Percentiles rank a stretch among this genome's conserved stretches.
These are phyloP conservation scores for Coriaria nepalensis DNA, from an alignment of 306 rosid species.

Conservation along the genomic window DNA sequence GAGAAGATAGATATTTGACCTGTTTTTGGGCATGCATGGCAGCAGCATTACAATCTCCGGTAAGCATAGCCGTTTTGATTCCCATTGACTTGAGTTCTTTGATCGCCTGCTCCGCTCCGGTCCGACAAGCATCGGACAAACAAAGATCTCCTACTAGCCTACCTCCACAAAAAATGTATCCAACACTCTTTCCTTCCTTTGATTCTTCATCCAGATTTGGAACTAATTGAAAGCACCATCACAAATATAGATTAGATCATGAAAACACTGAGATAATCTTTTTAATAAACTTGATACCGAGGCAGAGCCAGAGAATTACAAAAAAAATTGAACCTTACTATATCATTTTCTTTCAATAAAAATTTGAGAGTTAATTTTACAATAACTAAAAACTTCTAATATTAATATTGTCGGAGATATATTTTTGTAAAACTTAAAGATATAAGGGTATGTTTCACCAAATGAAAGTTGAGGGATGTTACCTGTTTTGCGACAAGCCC, in stretches of 20 bases:
- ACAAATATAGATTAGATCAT: background rate
- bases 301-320: too few relatives aligned
- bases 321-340: too few relatives aligned
- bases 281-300: too few relatives aligned
- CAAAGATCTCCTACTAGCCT: slow-evolving; percentile 46
- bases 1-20: slow-evolving; percentile 26
- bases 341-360: too few relatives aligned
- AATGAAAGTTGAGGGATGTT: slow-evolving; percentile 7
- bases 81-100: slow-evolving; percentile 48
- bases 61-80: slow-evolving; percentile 77
- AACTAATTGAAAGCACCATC: slow-evolving; percentile 28
- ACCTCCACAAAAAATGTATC: slow-evolving; percentile 52
- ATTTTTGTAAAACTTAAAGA: too few relatives aligned
- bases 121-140: slow-evolving; percentile 65
- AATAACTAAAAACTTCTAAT: too few relatives aligned
- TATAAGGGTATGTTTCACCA: too few relatives aligned
- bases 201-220: slow-evolving; percentile 37
- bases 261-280: too few relatives aligned
- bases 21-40: slow-evolving; percentile 68
- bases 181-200: slow-evolving; percentile 55
- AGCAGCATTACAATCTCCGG: slow-evolving; percentile 68
- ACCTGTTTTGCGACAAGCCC: slow-evolving; percentile 66
- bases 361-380: too few relatives aligned
- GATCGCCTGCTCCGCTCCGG: slow-evolving; percentile 63
- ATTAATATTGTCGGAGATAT: too few relatives aligned